phyloP scores from a whole-genome alignment of 2,329 filamentous ascomycete species.

The Verticillium tricorpus region DNA sequence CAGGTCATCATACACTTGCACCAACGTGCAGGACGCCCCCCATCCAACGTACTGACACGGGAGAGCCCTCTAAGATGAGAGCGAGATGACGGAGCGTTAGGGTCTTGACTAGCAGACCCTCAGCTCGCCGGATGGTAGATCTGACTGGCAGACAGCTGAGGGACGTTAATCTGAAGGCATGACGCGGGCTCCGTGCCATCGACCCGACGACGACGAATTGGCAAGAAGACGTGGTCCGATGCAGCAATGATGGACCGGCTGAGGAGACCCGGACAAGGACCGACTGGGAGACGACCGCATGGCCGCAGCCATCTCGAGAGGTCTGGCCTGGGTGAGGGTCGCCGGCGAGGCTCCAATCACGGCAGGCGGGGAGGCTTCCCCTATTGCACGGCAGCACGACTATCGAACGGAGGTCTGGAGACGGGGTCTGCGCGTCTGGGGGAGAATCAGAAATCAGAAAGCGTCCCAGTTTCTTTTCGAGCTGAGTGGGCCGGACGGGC shows the following conservation, averaged over 20 bases:
- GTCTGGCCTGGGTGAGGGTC: neutral
- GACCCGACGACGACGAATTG: conserved; percentile 2
- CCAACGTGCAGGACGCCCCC: neutral
- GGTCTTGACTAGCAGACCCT: conserved; percentile 4
- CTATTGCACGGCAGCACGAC: neutral
- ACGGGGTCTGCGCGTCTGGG: neutral
- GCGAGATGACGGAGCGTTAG: conserved; percentile 5
- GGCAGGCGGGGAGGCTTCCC: neutral
- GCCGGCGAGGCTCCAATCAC: neutral
- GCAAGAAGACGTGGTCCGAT: neutral
- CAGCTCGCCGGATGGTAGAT: neutral
- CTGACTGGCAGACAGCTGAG: neutral
- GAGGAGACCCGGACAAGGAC: conserved; percentile 1
- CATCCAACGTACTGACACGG: conserved; percentile 1
- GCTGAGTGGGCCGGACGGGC: neutral
- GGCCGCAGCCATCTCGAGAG: conserved; percentile 13
- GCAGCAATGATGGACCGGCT: neutral
- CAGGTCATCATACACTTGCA: conserved; percentile 7
- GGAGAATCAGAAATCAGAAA: neutral
- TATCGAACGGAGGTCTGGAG: neutral
- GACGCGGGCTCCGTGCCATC: neutral
- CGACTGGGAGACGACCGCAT: conserved; percentile 11
- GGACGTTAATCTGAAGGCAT: neutral
- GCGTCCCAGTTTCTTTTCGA: neutral
- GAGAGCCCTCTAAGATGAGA: neutral